Evolutionary conservation across 164 flowering plant species (phyloP), one percentile per base, ranked within the genome.

Genomic region (Macadamia integrifolia): DNA sequence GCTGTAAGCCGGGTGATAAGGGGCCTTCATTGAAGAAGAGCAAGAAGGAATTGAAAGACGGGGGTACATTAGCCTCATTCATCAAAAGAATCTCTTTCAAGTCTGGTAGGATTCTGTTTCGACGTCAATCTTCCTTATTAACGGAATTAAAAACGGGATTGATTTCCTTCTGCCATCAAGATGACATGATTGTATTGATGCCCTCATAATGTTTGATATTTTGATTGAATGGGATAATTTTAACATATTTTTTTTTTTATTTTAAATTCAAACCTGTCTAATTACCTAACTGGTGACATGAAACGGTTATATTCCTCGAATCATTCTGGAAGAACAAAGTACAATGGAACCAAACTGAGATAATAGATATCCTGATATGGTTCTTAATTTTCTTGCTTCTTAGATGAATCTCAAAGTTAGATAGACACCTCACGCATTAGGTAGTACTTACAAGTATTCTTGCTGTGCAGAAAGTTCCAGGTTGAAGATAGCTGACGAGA

Each of bases 51-150:
- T 71, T 69, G 64, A 61, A 69, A 9, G 80, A 74, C 9, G 66
- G 74, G 1, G 77, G 68, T 48, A 61, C 69, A 6, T 49, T 80
- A 59, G 75, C 86, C 55, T 81, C 91, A 5, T 63, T 73, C 9
- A 53, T 66, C 10, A 82, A 85, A 1, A 83, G 83, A 69, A 75
- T 87, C 32, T 87, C 94, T 49, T 75, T 82, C 31, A 83, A 83
- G 82, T 70, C 82, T 15, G 88, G 94, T 89, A 71, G 1, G 55
- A 13, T 28, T n/a, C 55, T 10, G 29, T 29, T 62, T 14, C 18
- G 14, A 15, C n/a, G 17, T 30, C 23, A n/a, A 32, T 35, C 6
- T 9, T n/a, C 44, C 23, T 56, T 35, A 31, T 63, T 57, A 31
- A 12, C 11, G 6, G n/a, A 35, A 8, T 35, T n/a, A 1, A 40